Evolutionary conservation across 768 basidiomycete species (phyloP).

Genomic region (Tricholoma terreum): DNA sequence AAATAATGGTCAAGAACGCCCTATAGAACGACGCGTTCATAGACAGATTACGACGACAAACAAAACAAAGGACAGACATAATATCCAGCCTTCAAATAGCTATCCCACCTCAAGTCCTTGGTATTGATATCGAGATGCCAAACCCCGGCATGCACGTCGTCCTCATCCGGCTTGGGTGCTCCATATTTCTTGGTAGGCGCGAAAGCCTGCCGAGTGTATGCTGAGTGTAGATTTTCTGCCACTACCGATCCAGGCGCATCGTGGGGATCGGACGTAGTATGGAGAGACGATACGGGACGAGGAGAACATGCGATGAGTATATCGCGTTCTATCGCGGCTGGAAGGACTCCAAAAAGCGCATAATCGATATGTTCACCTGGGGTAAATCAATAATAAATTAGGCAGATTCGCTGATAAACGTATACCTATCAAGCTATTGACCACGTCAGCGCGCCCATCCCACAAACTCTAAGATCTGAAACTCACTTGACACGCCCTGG

Average conservation of each 20-base stretch:
- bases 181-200: constrained; percentile 41
- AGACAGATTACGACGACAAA: neutral
- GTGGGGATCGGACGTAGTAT: constrained; percentile 22
- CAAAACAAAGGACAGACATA: constrained; percentile 48
- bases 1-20: constrained; percentile 70
- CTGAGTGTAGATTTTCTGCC: constrained; percentile 58
- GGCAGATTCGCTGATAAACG: neutral
- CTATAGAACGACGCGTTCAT: constrained; percentile 27
- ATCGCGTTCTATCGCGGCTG: constrained; percentile 81
- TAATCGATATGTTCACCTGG: constrained; percentile 85
- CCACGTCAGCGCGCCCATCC: neutral
- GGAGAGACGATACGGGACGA: constrained; percentile 25
- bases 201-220: constrained; percentile 61
- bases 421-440: constrained; percentile 42
- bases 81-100: constrained; percentile 85
- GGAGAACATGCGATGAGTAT: constrained; percentile 75
- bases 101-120: constrained; percentile 74
- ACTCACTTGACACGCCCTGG: constrained; percentile 80
- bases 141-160: constrained; percentile 41
- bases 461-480: too few species aligned
- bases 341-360: constrained; percentile 78
- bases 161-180: constrained; percentile 27
- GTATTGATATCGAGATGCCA: constrained; percentile 81
- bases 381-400: neutral
- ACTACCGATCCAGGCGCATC: constrained; percentile 51